Base-by-base conservation (phyloP, 2,329 filamentous ascomycete species). In the Ophiocordyceps unilateralis region DNA sequence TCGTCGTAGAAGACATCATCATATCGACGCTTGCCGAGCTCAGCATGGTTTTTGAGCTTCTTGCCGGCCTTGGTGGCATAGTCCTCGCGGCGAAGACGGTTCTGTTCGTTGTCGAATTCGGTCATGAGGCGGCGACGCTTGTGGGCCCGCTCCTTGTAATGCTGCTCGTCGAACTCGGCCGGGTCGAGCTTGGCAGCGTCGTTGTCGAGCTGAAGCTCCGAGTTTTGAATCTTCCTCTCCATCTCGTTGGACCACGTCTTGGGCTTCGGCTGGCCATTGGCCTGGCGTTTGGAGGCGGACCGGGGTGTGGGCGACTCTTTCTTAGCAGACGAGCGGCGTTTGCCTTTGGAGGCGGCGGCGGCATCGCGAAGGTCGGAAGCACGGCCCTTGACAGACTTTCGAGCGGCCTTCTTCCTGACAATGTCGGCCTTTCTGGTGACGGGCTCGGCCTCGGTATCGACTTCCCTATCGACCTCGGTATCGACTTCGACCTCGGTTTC, bases 1-100 rank as follows among this genome's bases (percentile, higher is more conserved):
- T 83, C 79, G 17, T 83, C 76, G 55, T 87, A 88, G 58, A 91
- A 79, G 39, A 79, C 67, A 14, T 82, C 72, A 46, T 84, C 76
- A 58, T 84, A 95, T 26, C 84, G 78, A 43, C 80, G 72, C 53
- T 83, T 83, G 34, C 85, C 85, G 17, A 76, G 70, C 41, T 78
- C 71, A 41, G 81, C 76, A 53, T 89, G 83, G 38, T 68, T 68
- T 43, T 69, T 68, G 41, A 95, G 74, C 43, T 79, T 78, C 58
- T 58, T 78, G 53, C 59, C 74, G 59, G 64, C 73, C 53, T 54
- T 68, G 50, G 56, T 72, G 60, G 61, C 74, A 65, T 67, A 81
- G 60, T 83, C 79, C 41, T 56, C 58, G 39, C 72, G 65, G 46
- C 78, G 68, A 52, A 73, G 66, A 60, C 81, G 81, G 50, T 76